phyloP scores from a whole-genome alignment of 805 yeast genomes.

The Sugiyamaella valdiviana region DNA sequence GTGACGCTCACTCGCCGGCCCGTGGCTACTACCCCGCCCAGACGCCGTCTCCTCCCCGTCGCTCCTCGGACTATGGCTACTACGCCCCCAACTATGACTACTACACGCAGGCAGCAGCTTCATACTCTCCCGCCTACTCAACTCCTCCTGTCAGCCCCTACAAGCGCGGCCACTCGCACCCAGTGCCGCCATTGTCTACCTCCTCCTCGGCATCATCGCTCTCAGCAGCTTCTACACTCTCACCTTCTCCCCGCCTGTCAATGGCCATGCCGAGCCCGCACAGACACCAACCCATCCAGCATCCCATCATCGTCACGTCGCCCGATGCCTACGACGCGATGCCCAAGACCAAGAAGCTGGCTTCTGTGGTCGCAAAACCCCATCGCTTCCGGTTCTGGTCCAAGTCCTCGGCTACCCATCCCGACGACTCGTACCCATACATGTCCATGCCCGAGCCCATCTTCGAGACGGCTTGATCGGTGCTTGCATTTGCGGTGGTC shows the following conservation, averaged over 20 bases:
- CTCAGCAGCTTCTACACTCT: constrained; percentile 5
- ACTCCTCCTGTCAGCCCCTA: constrained; percentile 7
- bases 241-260: constrained; percentile 3
- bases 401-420: background rate
- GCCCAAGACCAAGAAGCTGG: background rate
- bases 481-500: no score
- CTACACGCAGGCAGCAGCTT: constrained; percentile 2
- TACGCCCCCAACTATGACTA: background rate
- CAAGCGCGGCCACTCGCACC: background rate
- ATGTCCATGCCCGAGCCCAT: background rate
- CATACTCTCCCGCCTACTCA: constrained; percentile 5
- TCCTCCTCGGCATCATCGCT: constrained; percentile 11
- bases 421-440: background rate
- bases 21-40: background rate
- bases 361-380: background rate
- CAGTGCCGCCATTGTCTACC: constrained; percentile 2
- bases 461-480: no score
- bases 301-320: background rate
- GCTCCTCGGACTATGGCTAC: background rate
- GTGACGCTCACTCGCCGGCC: constrained; percentile 2
- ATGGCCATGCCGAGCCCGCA: constrained; percentile 8
- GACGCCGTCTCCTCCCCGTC: background rate
- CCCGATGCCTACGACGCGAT: background rate
- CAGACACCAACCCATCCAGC: background rate
- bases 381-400: background rate